A percentile compares a stretch with the other conserved stretches of the same genome.
phyloP scores from a whole-genome alignment of 2,329 filamentous ascomycete genomes.

The Aureobasidium sp. region DNA sequence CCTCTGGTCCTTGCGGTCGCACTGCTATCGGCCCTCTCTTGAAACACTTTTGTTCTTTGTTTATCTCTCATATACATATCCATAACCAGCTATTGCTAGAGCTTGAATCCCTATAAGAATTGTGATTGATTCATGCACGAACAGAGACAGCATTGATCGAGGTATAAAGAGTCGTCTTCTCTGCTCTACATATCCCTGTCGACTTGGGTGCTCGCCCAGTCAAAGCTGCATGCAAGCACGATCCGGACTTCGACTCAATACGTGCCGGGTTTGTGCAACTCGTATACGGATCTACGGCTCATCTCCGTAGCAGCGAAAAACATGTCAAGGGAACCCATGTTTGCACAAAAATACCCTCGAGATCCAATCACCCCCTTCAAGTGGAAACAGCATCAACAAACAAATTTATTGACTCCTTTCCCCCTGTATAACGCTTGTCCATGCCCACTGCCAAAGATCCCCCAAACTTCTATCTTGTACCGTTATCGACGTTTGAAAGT shows the following conservation, averaged over 20 bases:
- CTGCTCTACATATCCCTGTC: not conserved
- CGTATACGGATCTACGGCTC: not conserved
- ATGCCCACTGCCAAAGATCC: not conserved
- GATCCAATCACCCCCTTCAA: not conserved
- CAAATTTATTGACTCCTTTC: not conserved
- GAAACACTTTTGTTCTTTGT: not conserved
- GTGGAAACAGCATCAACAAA: not conserved
- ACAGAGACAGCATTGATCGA: not conserved
- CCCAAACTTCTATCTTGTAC: not conserved
- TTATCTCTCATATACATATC: not conserved
- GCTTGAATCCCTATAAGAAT: not conserved
- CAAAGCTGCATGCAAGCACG: not conserved
- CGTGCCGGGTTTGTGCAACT: not conserved
- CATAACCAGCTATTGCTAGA: not conserved
- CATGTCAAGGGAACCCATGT: not conserved
- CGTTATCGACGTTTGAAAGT: not conserved
- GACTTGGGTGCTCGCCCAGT: not conserved
- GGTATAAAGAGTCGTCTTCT: not conserved
- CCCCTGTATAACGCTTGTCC: constrained; percentile 8
- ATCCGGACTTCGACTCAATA: not conserved
- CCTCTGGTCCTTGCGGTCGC: not conserved
- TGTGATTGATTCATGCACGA: not conserved
- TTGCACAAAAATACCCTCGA: not conserved
- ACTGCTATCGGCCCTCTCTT: not conserved
- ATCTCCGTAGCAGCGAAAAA: not conserved